These are phyloP conservation scores for Voacanga thouarsii DNA, from an alignment of 257 asterid species.

Conservation along the genomic window DNA sequence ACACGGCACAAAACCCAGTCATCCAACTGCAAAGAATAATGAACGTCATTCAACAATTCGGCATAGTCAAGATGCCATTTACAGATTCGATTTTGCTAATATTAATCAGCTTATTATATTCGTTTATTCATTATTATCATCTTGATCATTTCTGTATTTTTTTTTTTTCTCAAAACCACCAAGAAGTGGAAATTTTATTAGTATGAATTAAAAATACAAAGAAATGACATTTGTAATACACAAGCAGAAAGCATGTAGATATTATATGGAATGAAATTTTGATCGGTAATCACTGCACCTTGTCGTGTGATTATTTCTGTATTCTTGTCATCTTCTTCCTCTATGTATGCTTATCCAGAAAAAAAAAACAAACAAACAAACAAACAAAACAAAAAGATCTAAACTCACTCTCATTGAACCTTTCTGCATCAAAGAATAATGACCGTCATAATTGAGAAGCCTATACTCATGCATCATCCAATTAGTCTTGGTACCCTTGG, in stretches of 20 bases:
- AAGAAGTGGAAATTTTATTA: too few species aligned
- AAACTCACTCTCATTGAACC: constrained; percentile 30
- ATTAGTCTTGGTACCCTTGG: constrained; percentile 30
- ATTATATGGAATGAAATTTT: too few species aligned
- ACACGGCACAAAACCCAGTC: constrained; percentile 35
- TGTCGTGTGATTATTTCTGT: background rate
- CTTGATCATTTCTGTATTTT: background rate
- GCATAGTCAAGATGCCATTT: too few species aligned
- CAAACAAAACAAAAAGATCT: too few species aligned
- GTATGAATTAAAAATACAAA: too few species aligned
- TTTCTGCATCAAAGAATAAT: background rate
- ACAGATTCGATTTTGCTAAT: too few species aligned
- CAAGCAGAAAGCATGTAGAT: too few species aligned
- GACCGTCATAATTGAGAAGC: constrained; percentile 8
- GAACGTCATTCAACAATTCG: background rate
- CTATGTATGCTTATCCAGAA: background rate
- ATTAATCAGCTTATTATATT: background rate
- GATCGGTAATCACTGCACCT: too few species aligned
- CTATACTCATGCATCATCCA: constrained; percentile 41
- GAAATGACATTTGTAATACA: too few species aligned
- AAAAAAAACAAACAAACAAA: too few species aligned
- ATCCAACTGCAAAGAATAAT: constrained; percentile 22
- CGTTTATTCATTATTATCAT: background rate
- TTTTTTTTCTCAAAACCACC: too few species aligned
- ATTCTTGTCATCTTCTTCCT: too few species aligned